These are phyloP conservation scores for Paramecium sonneborni DNA, from an alignment of 73 alveolate species.

Conservation along the genomic window DNA sequence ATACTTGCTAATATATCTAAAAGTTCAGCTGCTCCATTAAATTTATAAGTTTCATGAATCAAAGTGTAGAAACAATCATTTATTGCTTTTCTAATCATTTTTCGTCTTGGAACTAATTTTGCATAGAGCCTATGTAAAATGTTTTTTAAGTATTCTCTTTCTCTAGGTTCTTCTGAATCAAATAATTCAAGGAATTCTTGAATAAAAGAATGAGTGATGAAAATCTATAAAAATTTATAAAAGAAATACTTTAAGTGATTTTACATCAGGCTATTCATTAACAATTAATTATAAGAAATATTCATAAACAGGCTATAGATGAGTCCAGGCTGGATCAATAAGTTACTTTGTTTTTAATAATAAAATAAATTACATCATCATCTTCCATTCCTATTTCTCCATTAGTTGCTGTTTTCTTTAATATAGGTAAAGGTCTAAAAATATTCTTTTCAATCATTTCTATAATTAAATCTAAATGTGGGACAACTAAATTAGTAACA, in stretches of 20 bases:
- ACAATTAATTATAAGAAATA: constrained; percentile 77
- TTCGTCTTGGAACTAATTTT: constrained; percentile 87
- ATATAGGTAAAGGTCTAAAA: constrained; percentile 88
- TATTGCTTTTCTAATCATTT: constrained; percentile 87
- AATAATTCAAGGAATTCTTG: constrained; percentile 79
- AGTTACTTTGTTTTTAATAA: neutral
- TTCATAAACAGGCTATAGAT: constrained; percentile 80
- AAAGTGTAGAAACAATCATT: constrained; percentile 89
- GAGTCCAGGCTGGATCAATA: constrained; percentile 86
- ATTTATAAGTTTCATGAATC: constrained; percentile 89
- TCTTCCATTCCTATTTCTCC: constrained; percentile 68
- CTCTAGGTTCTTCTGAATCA: constrained; percentile 83
- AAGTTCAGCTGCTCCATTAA: constrained; percentile 91
- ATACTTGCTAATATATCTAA: constrained; percentile 89
- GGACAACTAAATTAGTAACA: constrained; percentile 79
- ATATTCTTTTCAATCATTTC: constrained; percentile 91
- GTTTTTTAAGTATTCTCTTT: constrained; percentile 84
- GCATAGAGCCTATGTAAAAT: constrained; percentile 90
- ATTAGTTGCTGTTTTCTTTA: constrained; percentile 72
- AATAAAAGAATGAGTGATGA: constrained; percentile 78
- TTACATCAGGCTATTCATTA: constrained; percentile 81
- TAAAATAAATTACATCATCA: constrained; percentile 64
- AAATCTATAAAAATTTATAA: constrained; percentile 53
- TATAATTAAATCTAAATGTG: constrained; percentile 85
- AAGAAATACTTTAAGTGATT: constrained; percentile 69